These are phyloP conservation scores for Colletotrichum cordylinicola DNA, from an alignment of 2,329 filamentous ascomycete species.

Conservation along the genomic window DNA sequence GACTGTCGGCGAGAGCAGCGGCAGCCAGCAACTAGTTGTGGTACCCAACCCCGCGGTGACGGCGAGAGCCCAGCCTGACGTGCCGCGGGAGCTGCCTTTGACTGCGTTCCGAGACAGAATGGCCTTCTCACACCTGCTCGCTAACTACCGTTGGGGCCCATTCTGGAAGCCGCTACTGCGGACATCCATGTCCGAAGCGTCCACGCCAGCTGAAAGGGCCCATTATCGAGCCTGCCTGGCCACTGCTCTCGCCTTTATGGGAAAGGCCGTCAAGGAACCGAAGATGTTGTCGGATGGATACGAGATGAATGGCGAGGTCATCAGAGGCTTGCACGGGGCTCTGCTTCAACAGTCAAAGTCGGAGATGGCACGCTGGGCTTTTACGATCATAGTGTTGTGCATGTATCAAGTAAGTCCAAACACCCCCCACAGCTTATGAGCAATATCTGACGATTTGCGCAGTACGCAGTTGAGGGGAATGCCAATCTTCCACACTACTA, in stretches of 20 bases:
- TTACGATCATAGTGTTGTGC: slow-evolving; percentile 4
- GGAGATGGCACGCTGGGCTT: neutral
- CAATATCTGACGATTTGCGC: neutral
- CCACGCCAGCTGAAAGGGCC: neutral
- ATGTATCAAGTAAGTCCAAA: neutral
- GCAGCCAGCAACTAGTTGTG: neutral
- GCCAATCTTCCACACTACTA: neutral
- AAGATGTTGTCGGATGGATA: neutral
- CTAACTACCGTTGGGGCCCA: slow-evolving; percentile 2
- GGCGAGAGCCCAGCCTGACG: neutral
- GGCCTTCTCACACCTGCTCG: slow-evolving; percentile 1
- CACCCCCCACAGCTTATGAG: neutral
- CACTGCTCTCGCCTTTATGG: slow-evolving; percentile 2
- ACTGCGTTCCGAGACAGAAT: slow-evolving; percentile 2
- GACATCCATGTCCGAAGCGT: neutral
- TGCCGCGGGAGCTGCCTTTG: neutral
- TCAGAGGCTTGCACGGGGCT: neutral
- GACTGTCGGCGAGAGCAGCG: neutral
- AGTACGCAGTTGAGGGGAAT: slow-evolving; percentile 5
- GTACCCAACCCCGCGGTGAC: neutral
- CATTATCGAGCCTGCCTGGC: slow-evolving; percentile 1
- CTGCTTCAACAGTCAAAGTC: neutral
- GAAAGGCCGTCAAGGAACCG: neutral
- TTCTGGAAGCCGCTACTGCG: slow-evolving; percentile 13
- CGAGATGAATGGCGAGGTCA: neutral